A percentile compares a stretch with the other conserved stretches of the same genome.
Evolutionary conservation across 345 rosid genomes (phyloP).

Genomic region (Populus ilicifolia): DNA sequence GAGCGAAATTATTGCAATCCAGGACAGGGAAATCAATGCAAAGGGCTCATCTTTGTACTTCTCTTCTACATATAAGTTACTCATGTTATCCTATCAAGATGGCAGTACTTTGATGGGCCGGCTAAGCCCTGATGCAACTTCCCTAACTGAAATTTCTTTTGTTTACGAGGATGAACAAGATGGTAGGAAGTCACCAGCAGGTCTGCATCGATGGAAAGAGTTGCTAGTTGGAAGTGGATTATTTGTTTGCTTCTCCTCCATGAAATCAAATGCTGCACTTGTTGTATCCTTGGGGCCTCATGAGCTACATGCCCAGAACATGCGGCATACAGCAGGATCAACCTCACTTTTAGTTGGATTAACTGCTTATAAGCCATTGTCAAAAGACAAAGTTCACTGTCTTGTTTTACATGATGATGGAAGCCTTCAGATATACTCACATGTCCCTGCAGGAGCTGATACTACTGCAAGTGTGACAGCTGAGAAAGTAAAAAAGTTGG

Average conservation of each 20-base stretch:
- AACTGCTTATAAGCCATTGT: slow-evolving; percentile 85
- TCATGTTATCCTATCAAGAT: slow-evolving; percentile 79
- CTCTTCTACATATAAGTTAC: slow-evolving; percentile 67
- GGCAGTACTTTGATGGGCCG: slow-evolving; percentile 81
- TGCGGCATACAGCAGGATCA: slow-evolving; percentile 76
- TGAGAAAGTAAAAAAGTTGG: slow-evolving; percentile 81
- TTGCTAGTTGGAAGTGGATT: slow-evolving; percentile 71
- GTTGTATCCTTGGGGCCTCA: slow-evolving; percentile 57
- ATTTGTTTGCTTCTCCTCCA: slow-evolving; percentile 72
- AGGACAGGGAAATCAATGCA: slow-evolving; percentile 54
- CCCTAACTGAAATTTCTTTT: slow-evolving; percentile 63
- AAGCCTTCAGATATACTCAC: slow-evolving; percentile 92
- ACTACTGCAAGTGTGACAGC: slow-evolving; percentile 55
- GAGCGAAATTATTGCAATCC: slow-evolving; percentile 64
- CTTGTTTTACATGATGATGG: slow-evolving; percentile 97
- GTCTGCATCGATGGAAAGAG: slow-evolving; percentile 91
- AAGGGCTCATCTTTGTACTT: slow-evolving; percentile 88
- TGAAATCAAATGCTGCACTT: slow-evolving; percentile 71
- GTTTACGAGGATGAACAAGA: slow-evolving; percentile 76
- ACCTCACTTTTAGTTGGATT: slow-evolving; percentile 86
- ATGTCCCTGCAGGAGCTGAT: slow-evolving; percentile 60
- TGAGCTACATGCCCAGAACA: slow-evolving; percentile 68
- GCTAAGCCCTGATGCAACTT: slow-evolving; percentile 58
- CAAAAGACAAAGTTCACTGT: slow-evolving; percentile 87
- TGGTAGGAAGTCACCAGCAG: slow-evolving; percentile 63